Evolutionary conservation across 2,329 filamentous ascomycete genomes (phyloP).

Genomic region (Cercospora zeae-maydis): DNA sequence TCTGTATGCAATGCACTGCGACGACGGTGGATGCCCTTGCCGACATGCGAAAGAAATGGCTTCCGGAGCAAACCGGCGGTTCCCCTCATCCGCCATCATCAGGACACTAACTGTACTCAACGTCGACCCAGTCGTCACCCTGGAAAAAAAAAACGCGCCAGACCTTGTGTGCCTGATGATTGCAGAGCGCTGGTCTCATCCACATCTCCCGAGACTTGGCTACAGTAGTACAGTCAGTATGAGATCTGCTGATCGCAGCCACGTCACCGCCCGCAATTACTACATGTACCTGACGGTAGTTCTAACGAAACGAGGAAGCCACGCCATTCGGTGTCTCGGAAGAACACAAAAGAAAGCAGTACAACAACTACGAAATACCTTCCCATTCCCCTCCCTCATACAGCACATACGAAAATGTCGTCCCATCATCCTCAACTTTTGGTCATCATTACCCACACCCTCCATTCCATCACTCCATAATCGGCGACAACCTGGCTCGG

Average conservation of each 20-base stretch:
- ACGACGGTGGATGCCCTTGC: not conserved
- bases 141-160: too few species aligned
- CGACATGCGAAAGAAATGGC: not conserved
- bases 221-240: too few species aligned
- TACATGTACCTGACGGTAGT: too few species aligned
- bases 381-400: too few species aligned
- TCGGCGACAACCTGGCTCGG: not conserved
- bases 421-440: not conserved
- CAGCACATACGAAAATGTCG: not conserved
- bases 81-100: not conserved
- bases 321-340: not conserved
- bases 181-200: not conserved
- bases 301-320: not conserved
- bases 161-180: too few species aligned
- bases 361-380: not conserved
- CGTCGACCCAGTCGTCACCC: too few species aligned
- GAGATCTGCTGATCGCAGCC: not conserved
- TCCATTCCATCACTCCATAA: not conserved
- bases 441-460: not conserved
- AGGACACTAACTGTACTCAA: too few species aligned
- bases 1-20: not conserved
- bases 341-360: not conserved
- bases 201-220: not conserved
- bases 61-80: not conserved
- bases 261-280: not conserved